phyloP scores from a whole-genome alignment of 768 basidiomycete genomes.

The Lepiota brunneoincarnata region DNA sequence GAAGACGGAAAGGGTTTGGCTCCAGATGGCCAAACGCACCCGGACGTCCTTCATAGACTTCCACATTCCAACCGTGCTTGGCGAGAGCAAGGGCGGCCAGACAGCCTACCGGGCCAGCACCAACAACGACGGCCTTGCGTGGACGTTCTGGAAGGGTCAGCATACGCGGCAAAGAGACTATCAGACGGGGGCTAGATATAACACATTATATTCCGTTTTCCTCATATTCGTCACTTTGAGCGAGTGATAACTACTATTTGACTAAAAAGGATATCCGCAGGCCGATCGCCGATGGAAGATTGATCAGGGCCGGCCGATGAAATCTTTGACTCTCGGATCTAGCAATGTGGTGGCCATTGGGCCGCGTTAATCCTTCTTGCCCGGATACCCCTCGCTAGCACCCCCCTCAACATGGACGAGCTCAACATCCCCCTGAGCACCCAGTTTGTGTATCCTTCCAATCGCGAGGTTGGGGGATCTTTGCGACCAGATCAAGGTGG shows the following conservation, averaged over 20 bases:
- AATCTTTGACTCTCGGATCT: constrained; percentile 10
- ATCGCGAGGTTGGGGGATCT: constrained; percentile 44
- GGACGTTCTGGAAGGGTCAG: constrained; percentile 3
- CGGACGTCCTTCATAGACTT: constrained; percentile 75
- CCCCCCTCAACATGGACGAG: constrained; percentile 15
- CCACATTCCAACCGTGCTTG: constrained; percentile 82
- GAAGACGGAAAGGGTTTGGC: constrained; percentile 1
- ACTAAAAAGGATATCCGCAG: constrained; percentile 1
- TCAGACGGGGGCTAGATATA: not conserved
- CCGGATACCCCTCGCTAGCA: not conserved
- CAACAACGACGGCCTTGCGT: constrained; percentile 65
- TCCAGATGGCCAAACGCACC: constrained; percentile 41
- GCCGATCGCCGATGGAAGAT: constrained; percentile 2
- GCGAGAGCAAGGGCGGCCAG: constrained; percentile 84
- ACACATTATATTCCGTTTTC: constrained; percentile 7
- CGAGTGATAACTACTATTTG: constrained; percentile 1
- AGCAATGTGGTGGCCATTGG: not conserved
- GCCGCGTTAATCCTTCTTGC: too few relatives aligned
- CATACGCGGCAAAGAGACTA: constrained; percentile 13
- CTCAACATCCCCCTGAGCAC: constrained; percentile 39
- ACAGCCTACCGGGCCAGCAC: constrained; percentile 94
- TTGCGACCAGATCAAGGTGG: constrained; percentile 37
- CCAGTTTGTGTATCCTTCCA: constrained; percentile 59
- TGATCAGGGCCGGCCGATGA: constrained; percentile 10
- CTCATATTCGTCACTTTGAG: not conserved